Evolutionary conservation across 352 stramenopile genomes (phyloP), one percentile per base, ranked within the genome.

Genomic region (Elongisporangium senticosum): DNA sequence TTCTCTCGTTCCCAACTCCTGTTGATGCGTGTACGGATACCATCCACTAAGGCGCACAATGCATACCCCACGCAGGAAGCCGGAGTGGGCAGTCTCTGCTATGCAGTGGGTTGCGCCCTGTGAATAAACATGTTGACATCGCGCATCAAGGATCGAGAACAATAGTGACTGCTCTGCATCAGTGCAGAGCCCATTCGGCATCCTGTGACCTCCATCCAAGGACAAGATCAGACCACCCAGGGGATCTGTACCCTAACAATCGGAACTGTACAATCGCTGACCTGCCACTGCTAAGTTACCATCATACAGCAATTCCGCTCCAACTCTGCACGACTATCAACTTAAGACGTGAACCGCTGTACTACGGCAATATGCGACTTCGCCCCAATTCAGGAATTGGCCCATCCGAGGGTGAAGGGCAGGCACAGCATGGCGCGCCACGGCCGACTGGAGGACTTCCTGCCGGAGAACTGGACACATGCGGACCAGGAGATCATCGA

Each of bases 401-500:
- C 33, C 33, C 33, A 43, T 43, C 33, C 13, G 33, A 43, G 33
- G 33, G 33, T 10, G 33, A 43, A 17, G 10, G 23, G 26, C 26
- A 37, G 26, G 26, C 4, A 6, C 26, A 43, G 33, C 5, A 43
- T 43, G 33, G 33, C 33, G 33, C 33, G 33, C 11, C 33, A 17
- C 11, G 33, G 13, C 33, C 33, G 33, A 17, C 8, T 43, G 33
- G 33, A 43, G 13, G 56, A 64, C 53, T 59, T 69, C 55, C 61
- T 80, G 3, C 71, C 71, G 10, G 62, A 72, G 47, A 61, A 73
- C 53, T 80, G 71, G 71, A 77, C 57, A 53, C 63, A 75, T 52
- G 73, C 63, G 13, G 71, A 80, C 53, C 71, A 80, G 53, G 65
- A 67, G 56, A 80, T 80, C 61, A 71, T 80, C 58, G 73, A 82